Conservation (phyloP, 495 filamentous ascomycete genomes). For the Massariosphaeria phaeospora region DNA sequence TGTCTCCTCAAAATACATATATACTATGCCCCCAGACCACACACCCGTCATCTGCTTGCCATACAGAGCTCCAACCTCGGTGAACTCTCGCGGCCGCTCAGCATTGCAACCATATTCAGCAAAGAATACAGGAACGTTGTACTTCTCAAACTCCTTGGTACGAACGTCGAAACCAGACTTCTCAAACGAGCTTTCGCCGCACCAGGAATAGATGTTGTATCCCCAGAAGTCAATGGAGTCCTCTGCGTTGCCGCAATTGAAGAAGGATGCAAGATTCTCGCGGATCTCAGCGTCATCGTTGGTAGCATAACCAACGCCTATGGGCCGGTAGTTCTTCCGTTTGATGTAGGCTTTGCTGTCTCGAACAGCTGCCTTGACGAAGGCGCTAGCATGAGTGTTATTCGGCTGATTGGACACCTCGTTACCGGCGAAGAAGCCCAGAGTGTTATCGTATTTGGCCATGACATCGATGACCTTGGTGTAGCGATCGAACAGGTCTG, state of each 20-base stretch:
- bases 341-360: conserved; percentile 93
- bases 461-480: conserved; percentile 77
- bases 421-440: conserved; percentile 97
- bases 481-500: conserved; percentile 71
- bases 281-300: conserved; percentile 84
- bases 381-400: conserved; percentile 83
- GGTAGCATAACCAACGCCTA: conserved; percentile 92
- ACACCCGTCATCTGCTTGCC: conserved; percentile 73
- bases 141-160: conserved; percentile 77
- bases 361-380: conserved; percentile 92
- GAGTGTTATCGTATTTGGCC: conserved; percentile 71
- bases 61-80: conserved; percentile 81
- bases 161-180: conserved; percentile 72
- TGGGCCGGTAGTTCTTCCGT: conserved; percentile 64
- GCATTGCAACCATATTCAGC: conserved; percentile 96
- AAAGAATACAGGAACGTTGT: conserved; percentile 91
- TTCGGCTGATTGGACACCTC: conserved; percentile 82
- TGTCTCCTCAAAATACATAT: conserved; percentile 91
- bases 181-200: conserved; percentile 69
- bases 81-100: conserved; percentile 68
- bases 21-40: conserved; percentile 91
- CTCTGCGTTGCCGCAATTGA: conserved; percentile 71
- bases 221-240: conserved; percentile 90
- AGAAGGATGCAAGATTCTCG: conserved; percentile 73
- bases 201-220: conserved; percentile 99